Evolutionary conservation across 495 filamentous ascomycete genomes (phyloP).

Genomic region (Hypoxylon perforatum): DNA sequence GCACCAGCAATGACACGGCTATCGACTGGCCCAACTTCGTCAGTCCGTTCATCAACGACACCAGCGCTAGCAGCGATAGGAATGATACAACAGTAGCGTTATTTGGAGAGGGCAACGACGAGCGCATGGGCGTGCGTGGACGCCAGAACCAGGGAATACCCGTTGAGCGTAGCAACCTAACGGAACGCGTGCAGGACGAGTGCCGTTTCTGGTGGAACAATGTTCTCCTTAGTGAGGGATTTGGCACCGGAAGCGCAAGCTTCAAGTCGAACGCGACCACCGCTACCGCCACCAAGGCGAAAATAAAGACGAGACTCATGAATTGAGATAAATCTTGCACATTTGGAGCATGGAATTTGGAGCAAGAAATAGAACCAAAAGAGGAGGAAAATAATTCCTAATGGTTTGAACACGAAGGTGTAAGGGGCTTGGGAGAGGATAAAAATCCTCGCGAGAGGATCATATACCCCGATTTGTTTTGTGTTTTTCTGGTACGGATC

Average conservation of each 20-base stretch:
- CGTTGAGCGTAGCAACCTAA: constrained; percentile 55
- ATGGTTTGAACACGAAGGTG: no score
- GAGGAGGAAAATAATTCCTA: no score
- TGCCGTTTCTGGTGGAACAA: constrained; percentile 69
- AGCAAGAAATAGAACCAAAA: no score
- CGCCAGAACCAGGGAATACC: constrained; percentile 53
- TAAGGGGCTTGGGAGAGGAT: no score
- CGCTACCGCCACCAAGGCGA: neutral
- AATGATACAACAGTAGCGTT: constrained; percentile 53
- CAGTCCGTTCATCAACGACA: constrained; percentile 34
- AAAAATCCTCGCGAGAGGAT: neutral
- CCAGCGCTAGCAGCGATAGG: constrained; percentile 26
- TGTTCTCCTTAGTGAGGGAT: constrained; percentile 55
- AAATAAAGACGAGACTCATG: constrained; percentile 4
- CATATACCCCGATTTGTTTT: constrained; percentile 31
- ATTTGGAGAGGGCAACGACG: constrained; percentile 73
- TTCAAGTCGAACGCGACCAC: neutral
- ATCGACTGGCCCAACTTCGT: constrained; percentile 45
- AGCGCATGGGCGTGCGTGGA: constrained; percentile 55
- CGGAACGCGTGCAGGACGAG: constrained; percentile 58
- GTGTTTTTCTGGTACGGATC: neutral
- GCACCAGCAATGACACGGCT: constrained; percentile 22
- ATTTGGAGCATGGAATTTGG: no score
- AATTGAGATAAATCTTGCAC: neutral
- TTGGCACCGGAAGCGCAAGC: constrained; percentile 45